These are phyloP conservation scores for Cordia subcordata DNA, from an alignment of 257 asterid genomes.

Conservation along the genomic window DNA sequence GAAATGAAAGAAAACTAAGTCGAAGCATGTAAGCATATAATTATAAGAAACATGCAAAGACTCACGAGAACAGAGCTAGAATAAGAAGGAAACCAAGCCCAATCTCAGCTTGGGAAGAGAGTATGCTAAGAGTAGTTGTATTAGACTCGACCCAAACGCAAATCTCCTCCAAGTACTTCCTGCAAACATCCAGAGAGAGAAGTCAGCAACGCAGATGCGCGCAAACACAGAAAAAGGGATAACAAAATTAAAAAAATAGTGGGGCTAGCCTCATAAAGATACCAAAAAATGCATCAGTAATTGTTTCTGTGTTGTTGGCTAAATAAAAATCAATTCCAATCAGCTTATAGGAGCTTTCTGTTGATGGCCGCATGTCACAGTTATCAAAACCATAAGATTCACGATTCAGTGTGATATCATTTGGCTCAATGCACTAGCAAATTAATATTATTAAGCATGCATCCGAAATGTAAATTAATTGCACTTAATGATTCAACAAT, in stretches of 20 bases:
- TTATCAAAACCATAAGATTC: too few species aligned
- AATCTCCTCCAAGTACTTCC: slow-evolving; percentile 86
- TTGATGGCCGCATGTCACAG: too few species aligned
- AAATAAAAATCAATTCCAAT: too few species aligned
- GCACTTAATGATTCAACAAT: too few species aligned
- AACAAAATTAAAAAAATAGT: neutral
- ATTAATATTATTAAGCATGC: too few species aligned
- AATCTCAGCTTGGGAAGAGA: slow-evolving; percentile 89
- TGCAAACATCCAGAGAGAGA: slow-evolving; percentile 31
- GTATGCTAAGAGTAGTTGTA: slow-evolving; percentile 62
- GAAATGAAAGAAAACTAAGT: neutral
- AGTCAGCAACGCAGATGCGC: slow-evolving; percentile 5
- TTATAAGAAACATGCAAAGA: slow-evolving; percentile 19
- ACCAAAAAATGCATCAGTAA: too few species aligned
- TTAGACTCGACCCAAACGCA: slow-evolving; percentile 98
- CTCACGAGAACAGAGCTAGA: slow-evolving; percentile 77
- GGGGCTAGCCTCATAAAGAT: too few species aligned
- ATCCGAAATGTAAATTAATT: too few species aligned
- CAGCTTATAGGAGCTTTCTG: too few species aligned
- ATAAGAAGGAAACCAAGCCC: slow-evolving; percentile 82
- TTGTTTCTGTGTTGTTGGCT: too few species aligned
- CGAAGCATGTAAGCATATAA: neutral
- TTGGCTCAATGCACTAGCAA: too few species aligned
- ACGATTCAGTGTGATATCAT: too few species aligned
- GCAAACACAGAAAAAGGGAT: slow-evolving; percentile 1